phyloP scores from a whole-genome alignment of 176 grass and related monocot genomes.

The Triticum timopheevii region DNA sequence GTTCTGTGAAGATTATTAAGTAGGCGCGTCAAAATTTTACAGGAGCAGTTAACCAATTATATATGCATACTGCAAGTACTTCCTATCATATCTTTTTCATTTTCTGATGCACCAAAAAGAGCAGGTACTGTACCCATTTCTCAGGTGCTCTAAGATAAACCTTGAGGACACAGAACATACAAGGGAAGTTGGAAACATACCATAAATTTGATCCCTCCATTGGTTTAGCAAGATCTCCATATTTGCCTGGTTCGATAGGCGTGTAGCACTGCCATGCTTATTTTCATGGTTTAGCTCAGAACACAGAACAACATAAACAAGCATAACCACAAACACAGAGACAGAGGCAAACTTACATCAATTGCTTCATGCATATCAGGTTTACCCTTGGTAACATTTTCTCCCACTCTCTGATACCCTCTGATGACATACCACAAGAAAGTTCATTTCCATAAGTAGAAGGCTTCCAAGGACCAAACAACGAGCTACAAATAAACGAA shows the following conservation, averaged over 20 bases:
- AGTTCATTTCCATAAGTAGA: background rate
- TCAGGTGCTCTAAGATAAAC: background rate
- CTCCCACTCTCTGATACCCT: constrained; percentile 79
- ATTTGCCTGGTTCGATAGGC: constrained; percentile 59
- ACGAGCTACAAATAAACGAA: background rate
- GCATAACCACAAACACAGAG: background rate
- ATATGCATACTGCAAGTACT: background rate
- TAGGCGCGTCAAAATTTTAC: too few relatives aligned
- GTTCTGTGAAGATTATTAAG: too few relatives aligned
- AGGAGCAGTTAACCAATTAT: background rate
- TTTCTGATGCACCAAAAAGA: background rate
- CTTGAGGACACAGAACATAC: background rate
- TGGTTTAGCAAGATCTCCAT: constrained; percentile 75
- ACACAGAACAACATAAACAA: constrained; percentile 11
- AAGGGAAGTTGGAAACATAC: constrained; percentile 43
- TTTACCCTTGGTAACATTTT: constrained; percentile 89
- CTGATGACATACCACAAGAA: constrained; percentile 36
- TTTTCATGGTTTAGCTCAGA: background rate
- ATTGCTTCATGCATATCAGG: constrained; percentile 99
- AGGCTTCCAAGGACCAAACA: background rate
- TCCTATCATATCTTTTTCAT: background rate
- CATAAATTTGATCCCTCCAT: constrained; percentile 86
- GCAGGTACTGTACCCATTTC: background rate
- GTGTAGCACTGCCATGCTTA: constrained; percentile 60
- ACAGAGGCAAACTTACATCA: constrained; percentile 68